Evolutionary conservation across 2,329 filamentous ascomycete genomes (phyloP).

Genomic region (Thelonectria rubi): DNA sequence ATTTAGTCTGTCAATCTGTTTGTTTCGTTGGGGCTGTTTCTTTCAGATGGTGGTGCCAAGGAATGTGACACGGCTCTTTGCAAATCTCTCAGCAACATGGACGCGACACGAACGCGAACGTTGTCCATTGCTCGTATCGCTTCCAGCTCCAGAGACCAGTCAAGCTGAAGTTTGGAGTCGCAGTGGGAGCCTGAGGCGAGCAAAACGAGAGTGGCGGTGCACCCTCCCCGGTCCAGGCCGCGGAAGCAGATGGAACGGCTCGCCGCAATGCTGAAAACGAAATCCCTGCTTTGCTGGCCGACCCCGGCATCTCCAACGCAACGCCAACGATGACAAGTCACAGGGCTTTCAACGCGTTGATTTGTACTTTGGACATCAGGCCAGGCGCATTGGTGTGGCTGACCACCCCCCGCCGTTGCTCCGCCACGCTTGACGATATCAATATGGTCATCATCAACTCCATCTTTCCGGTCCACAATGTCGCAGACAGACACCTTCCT

Average conservation of each 20-base stretch:
- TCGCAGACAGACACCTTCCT: background rate
- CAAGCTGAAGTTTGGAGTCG: conserved; percentile 9
- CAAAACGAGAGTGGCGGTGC: conserved; percentile 25
- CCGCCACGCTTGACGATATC: conserved; percentile 15
- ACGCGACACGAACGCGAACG: too few species aligned
- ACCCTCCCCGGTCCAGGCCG: conserved; percentile 8
- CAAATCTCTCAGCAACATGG: background rate
- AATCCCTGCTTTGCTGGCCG: conserved; percentile 13
- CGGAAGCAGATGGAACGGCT: conserved; percentile 17
- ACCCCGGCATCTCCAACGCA: conserved; percentile 13
- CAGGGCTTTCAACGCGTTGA: conserved; percentile 13
- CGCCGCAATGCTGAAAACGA: conserved; percentile 16
- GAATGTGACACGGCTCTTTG: background rate
- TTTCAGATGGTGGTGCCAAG: background rate
- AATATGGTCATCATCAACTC: conserved; percentile 3
- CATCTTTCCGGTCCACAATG: background rate
- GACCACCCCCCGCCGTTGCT: conserved; percentile 19
- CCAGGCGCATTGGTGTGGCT: conserved; percentile 20
- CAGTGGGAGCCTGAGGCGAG: conserved; percentile 11
- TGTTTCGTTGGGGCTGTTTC: background rate
- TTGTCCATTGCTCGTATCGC: background rate
- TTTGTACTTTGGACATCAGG: background rate
- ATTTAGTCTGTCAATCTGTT: background rate
- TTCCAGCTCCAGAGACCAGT: conserved; percentile 5
- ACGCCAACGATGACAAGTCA: conserved; percentile 10